These are phyloP conservation scores for Aciculosporium take DNA, from an alignment of 2,329 filamentous ascomycete species.

Conservation along the genomic window DNA sequence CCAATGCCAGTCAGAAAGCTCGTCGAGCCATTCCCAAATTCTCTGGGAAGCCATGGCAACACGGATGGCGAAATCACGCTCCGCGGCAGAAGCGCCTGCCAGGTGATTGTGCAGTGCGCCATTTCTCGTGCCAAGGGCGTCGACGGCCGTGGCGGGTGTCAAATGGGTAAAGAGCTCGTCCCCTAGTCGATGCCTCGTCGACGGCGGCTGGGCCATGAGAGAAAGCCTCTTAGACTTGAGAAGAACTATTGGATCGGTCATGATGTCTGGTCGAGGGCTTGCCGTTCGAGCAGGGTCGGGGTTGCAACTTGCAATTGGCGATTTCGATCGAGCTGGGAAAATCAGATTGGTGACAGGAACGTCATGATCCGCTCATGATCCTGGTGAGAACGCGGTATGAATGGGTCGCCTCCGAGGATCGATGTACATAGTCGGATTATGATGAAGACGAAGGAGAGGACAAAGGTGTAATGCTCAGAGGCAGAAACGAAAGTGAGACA, in stretches of 20 bases:
- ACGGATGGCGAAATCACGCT: constrained; percentile 57
- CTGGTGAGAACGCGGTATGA: constrained; percentile 18
- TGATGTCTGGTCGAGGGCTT: constrained; percentile 9
- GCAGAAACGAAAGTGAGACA: too few relatives aligned
- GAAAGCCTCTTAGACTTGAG: constrained; percentile 20
- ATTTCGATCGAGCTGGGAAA: background rate
- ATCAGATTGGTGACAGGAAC: background rate
- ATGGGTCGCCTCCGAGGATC: constrained; percentile 8
- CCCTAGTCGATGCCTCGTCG: constrained; percentile 29
- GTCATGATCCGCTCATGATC: constrained; percentile 19
- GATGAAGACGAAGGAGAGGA: background rate
- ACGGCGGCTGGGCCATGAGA: constrained; percentile 25
- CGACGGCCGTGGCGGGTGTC: constrained; percentile 44
- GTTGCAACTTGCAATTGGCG: background rate
- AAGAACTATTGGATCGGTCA: constrained; percentile 21
- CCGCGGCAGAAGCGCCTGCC: constrained; percentile 44
- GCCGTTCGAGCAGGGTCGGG: background rate
- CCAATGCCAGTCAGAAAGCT: constrained; percentile 50
- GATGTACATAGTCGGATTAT: constrained; percentile 9
- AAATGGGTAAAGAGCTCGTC: constrained; percentile 50
- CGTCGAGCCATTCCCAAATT: constrained; percentile 61
- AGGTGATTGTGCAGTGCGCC: constrained; percentile 44
- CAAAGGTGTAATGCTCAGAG: background rate
- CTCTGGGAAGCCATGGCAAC: constrained; percentile 57
- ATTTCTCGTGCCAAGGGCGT: constrained; percentile 41